Evolutionary conservation across 202 grass and related monocot species (phyloP).

Genomic region (Musa balbisiana): DNA sequence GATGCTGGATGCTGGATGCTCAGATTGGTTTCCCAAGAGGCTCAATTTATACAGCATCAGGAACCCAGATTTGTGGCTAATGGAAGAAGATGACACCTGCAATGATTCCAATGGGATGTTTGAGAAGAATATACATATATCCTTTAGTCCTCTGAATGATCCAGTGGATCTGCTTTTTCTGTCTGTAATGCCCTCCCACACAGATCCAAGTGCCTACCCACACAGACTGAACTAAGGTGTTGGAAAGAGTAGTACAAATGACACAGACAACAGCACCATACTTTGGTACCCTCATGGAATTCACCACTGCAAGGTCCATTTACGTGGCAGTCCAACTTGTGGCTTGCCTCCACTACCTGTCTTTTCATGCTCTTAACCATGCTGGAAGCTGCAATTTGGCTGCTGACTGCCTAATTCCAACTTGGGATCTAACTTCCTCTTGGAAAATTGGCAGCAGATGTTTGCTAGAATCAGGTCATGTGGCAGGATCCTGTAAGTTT

Average conservation of each 20-base stretch:
- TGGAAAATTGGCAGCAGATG: neutral
- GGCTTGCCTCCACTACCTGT: neutral
- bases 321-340: neutral
- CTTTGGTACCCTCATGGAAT: too few relatives aligned
- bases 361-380: neutral
- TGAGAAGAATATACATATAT: conserved; percentile 4
- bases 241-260: neutral
- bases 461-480: neutral
- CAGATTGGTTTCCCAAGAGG: neutral
- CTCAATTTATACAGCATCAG: neutral
- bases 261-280: too few relatives aligned
- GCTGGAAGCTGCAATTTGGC: neutral
- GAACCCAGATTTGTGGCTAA: neutral
- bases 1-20: neutral
- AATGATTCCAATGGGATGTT: conserved; percentile 2
- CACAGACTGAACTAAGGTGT: neutral
- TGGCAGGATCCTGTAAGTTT: neutral
- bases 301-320: neutral
- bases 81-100: neutral
- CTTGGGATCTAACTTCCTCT: neutral
- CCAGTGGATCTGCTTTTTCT: neutral
- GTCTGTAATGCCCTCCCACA: neutral
- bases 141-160: neutral
- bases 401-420: neutral
- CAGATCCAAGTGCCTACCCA: neutral